phyloP scores from a whole-genome alignment of 2,329 filamentous ascomycete species.

The Pyrenophora graminea region DNA sequence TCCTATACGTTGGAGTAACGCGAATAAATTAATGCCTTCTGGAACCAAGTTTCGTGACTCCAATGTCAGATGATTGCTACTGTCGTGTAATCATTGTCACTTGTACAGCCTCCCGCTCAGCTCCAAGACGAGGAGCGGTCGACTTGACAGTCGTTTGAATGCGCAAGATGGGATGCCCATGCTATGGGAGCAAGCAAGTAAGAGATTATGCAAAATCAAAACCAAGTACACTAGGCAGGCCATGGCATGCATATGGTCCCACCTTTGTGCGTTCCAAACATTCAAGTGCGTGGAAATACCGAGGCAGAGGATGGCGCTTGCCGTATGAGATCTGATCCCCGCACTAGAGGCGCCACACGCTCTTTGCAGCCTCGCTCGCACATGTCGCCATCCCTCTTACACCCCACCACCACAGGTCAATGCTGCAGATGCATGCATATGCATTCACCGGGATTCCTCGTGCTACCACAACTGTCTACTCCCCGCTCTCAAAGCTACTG shows the following conservation, averaged over 20 bases:
- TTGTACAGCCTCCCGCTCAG: conserved; percentile 5
- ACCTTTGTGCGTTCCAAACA: background rate
- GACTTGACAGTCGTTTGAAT: background rate
- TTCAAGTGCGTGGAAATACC: background rate
- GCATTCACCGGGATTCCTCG: background rate
- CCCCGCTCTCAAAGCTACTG: background rate
- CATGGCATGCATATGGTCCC: too few species aligned
- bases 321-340: background rate
- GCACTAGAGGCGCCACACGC: background rate
- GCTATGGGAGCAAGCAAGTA: too few species aligned
- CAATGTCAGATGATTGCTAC: background rate
- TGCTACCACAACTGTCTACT: background rate
- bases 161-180: too few species aligned
- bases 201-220: too few species aligned
- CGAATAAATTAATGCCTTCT: background rate
- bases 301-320: background rate
- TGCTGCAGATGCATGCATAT: too few species aligned
- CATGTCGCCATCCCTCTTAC: background rate
- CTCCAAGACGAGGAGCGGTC: conserved; percentile 6
- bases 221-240: too few species aligned
- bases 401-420: background rate
- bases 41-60: too few species aligned
- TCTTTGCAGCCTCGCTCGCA: conserved; percentile 3
- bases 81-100: conserved; percentile 14
- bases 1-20: background rate